Conservation (phyloP, 805 yeast genomes). For the Ogataea paraovalis region DNA sequence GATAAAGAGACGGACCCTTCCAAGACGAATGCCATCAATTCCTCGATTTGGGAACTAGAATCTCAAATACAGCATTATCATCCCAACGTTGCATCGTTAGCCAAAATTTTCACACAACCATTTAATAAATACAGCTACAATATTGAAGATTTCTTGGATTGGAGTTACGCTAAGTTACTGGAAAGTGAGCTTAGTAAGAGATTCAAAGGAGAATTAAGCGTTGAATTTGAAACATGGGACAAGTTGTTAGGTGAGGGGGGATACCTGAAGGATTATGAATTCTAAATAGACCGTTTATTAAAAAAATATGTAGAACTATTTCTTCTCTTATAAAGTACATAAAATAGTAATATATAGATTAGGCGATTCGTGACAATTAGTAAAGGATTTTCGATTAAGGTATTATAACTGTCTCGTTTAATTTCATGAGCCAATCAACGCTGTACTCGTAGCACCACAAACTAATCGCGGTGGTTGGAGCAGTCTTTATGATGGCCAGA, state of each 20-base stretch:
- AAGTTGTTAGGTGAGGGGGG: slow-evolving; percentile 33
- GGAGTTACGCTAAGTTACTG: slow-evolving; percentile 69
- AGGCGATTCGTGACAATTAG: neutral
- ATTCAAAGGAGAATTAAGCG: slow-evolving; percentile 68
- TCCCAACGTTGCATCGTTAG: slow-evolving; percentile 91
- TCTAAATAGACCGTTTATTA: too few species aligned
- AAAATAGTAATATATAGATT: neutral
- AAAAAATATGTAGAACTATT: neutral
- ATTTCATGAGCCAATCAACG: slow-evolving; percentile 20
- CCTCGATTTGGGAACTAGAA: slow-evolving; percentile 91
- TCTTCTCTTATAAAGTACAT: neutral
- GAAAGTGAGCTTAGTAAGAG: slow-evolving; percentile 61
- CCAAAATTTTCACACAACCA: slow-evolving; percentile 84
- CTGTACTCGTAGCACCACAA: slow-evolving; percentile 32
- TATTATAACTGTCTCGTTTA: slow-evolving; percentile 1
- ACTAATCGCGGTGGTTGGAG: slow-evolving; percentile 58
- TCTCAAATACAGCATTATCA: slow-evolving; percentile 78
- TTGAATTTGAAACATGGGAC: slow-evolving; percentile 64
- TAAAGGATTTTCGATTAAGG: neutral
- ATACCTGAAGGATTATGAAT: slow-evolving; percentile 18
- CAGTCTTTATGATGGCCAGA: slow-evolving; percentile 69
- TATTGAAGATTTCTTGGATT: slow-evolving; percentile 91
- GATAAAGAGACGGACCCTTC: slow-evolving; percentile 67
- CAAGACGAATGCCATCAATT: slow-evolving; percentile 70
- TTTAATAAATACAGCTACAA: slow-evolving; percentile 82